phyloP scores from a whole-genome alignment of 352 stramenopile species.

The Globisporangium acanthophoron region DNA sequence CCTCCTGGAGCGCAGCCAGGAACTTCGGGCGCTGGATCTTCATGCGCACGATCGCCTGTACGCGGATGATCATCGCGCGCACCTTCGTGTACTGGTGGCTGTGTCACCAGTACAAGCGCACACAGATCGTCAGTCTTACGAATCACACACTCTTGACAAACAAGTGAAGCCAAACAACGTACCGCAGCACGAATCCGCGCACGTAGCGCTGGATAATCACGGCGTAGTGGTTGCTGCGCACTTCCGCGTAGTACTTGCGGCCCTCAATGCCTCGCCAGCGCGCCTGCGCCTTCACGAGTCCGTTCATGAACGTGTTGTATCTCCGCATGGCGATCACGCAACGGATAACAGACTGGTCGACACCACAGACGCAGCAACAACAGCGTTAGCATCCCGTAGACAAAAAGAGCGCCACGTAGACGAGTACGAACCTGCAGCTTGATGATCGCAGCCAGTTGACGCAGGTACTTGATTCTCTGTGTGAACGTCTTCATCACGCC shows the following conservation, averaged over 20 bases:
- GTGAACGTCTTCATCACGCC: constrained; percentile 77
- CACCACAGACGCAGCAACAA: not conserved
- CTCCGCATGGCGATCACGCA: constrained; percentile 80
- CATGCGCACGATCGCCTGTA: constrained; percentile 80
- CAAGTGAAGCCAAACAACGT: constrained; percentile 1
- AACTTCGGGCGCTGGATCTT: constrained; percentile 78
- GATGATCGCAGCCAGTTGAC: constrained; percentile 69
- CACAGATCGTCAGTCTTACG: too few species aligned
- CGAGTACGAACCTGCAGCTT: constrained; percentile 50
- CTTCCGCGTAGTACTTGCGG: constrained; percentile 56
- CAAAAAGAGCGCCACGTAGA: not conserved
- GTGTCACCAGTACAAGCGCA: not conserved
- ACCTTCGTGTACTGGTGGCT: constrained; percentile 57
- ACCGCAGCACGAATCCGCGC: constrained; percentile 63
- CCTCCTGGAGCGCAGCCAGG: constrained; percentile 62
- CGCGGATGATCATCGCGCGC: constrained; percentile 63
- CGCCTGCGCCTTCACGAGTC: constrained; percentile 59
- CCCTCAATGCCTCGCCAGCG: constrained; percentile 67
- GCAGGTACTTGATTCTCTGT: constrained; percentile 71
- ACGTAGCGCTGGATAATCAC: constrained; percentile 83
- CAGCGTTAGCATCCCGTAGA: not conserved
- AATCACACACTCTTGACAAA: not conserved
- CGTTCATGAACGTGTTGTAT: constrained; percentile 81
- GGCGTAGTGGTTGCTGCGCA: constrained; percentile 80
- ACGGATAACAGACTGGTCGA: constrained; percentile 53